phyloP scores from a whole-genome alignment of 768 basidiomycete species.

The Agaricus subrufescens region DNA sequence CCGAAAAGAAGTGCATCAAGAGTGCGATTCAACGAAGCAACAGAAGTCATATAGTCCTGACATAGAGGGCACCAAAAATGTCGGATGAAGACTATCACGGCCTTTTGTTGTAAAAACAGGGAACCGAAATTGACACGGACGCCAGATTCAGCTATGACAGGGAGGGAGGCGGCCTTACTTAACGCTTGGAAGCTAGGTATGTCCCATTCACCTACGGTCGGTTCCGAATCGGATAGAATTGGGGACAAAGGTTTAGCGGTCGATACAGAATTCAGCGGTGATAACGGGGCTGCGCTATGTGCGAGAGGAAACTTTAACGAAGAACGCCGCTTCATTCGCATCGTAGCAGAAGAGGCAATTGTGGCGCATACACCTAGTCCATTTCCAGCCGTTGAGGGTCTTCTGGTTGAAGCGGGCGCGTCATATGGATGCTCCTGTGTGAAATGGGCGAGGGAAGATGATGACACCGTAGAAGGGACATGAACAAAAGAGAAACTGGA shows the following conservation, averaged over 20 bases:
- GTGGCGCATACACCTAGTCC: slow-evolving; percentile 4
- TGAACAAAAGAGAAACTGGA: slow-evolving; percentile 10
- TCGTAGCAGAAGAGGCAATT: slow-evolving; percentile 4
- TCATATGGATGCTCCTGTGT: background rate
- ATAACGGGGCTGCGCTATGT: background rate
- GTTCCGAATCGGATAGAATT: background rate
- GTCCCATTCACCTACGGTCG: slow-evolving; percentile 35
- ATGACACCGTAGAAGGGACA: background rate
- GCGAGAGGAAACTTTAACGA: background rate
- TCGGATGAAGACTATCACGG: slow-evolving; percentile 80
- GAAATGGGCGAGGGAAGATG: background rate
- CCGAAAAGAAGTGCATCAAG: slow-evolving; percentile 15
- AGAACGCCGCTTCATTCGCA: slow-evolving; percentile 5
- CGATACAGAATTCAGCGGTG: slow-evolving; percentile 3
- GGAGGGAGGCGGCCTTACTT: slow-evolving; percentile 52
- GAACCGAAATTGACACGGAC: slow-evolving; percentile 63
- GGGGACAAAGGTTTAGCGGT: background rate
- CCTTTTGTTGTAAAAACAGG: slow-evolving; percentile 48
- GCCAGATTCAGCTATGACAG: slow-evolving; percentile 67
- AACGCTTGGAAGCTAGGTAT: slow-evolving; percentile 55
- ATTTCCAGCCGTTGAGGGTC: background rate
- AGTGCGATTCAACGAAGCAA: slow-evolving; percentile 40
- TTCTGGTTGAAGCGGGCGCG: background rate
- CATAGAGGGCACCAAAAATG: slow-evolving; percentile 88
- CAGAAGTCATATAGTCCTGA: slow-evolving; percentile 82